Base-by-base conservation (phyloP, 2,329 filamentous ascomycete genomes). In the Verticillium isaacii region DNA sequence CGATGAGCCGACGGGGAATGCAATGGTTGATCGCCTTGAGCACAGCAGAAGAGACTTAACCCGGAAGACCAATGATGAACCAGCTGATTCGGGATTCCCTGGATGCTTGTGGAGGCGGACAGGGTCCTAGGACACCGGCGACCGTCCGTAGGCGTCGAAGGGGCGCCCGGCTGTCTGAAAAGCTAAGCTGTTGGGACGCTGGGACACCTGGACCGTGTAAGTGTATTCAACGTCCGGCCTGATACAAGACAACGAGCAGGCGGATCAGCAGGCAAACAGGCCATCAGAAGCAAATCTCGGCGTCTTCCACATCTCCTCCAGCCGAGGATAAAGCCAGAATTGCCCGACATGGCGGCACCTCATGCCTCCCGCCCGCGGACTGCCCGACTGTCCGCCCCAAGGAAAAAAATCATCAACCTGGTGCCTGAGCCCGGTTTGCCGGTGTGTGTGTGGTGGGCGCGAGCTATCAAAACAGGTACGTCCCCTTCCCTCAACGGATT, bases 401-500 rank as follows among this genome's bases (percentile, higher is more conserved):
- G 19, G 12, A 23, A 52, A 52, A 52, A 50, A 52, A 12, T 52
- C 19, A n/a, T 19, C 45, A 23, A 23, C n/a, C 19, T 15, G 45
- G 45, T 52, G 45, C 19, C n/a, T 52, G 45, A 52, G 11, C 45
- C 19, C 9, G 45, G 45, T 52, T 17, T 17, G 37, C 37, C 37
- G 37, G 37, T 17, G 14, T 41, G 37, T 41, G 37, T 41, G 29
- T 41, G 37, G 37, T 41, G 37, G 14, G 25, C 25, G 37, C 17
- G n/a, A 19, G 12, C 19, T n/a, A 52, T 8, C 45, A 12, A 17
- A 52, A 52, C 9, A 23, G 45, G 45, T 23, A 52, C 19, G 45
- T 52, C 32, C 32, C 54, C 54, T 34, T 32, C 54, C 19, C 58
- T 59, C 58, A 59, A 59, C 58, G 58, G 50, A 59, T 52, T 36